Evolutionary conservation across 495 filamentous ascomycete species (phyloP), one percentile per base, ranked within the genome.

Genomic region (Ramalina peruviana): DNA sequence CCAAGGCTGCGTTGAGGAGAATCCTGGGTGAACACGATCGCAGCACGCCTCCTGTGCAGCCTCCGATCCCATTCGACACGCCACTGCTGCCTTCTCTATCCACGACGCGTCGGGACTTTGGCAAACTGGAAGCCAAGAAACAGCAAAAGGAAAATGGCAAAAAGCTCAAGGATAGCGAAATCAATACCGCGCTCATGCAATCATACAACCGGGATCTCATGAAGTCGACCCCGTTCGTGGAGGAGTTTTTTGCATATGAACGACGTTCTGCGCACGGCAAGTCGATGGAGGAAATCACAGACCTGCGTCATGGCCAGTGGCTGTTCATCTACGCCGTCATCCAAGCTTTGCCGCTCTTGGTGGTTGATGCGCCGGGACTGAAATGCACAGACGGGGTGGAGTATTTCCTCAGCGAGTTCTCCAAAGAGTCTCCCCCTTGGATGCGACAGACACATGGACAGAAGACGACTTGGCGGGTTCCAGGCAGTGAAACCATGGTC

Each of bases 381-480:
- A 74, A 75, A 50, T 90, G 73, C 55, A 83, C 75, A 0, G 79
- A 94, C 26, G 82, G 80, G 4, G 88, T 94, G 11, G 93, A 96
- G 63, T 94, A 97, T 67, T 97, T 96, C 71, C 75, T 97, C n/a
- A 97, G 89, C 65, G 78, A 94, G 61, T 82, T 86, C 10, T 82
- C 89, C 0, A 81, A 84, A 56, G 84, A 85, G 19, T 81, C 81
- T 53, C 72, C 81, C 2, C 90, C 92, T 3, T 98, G 92, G 93
- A 80, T 82, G 43, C 79, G 85, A 47, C 83, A 88, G 43, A 70
- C 73, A 52, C 73, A 70, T 51, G 78, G 77, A 50, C 72, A 73
- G 26, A 76, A 76, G 55, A 78, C 79, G 60, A 81, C 78, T 54
- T 89, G 88, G 88, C 80, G 84, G 53, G 81, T 89, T 26, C 76